Conservation (phyloP, 805 yeast species). For the Wickerhamomyces rabaulensis region DNA sequence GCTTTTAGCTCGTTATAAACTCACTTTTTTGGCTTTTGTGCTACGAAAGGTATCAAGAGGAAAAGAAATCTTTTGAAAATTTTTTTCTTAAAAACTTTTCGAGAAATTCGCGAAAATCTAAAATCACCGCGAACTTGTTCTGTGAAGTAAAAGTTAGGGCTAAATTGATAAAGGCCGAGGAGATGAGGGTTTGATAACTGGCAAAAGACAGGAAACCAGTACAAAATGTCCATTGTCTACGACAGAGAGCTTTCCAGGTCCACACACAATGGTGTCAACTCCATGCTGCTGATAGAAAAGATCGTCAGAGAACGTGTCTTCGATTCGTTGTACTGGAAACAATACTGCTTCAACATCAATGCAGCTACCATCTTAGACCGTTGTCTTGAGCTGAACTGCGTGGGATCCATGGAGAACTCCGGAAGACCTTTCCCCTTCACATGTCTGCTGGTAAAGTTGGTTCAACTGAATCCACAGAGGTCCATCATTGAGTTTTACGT, state of each 20-base stretch:
- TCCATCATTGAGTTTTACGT: constrained; percentile 53
- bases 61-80: background rate
- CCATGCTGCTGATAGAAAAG: constrained; percentile 50
- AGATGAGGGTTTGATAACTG: too few relatives aligned
- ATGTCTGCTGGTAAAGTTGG: constrained; percentile 69
- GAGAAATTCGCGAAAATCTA: background rate
- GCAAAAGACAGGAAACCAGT: constrained; percentile 7
- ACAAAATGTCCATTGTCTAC: background rate
- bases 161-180: too few relatives aligned
- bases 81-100: background rate
- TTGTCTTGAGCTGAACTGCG: constrained; percentile 35
- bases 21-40: background rate
- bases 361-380: constrained; percentile 46
- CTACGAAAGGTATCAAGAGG: background rate
- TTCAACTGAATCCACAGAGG: constrained; percentile 66
- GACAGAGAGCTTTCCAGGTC: constrained; percentile 17
- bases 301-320: constrained; percentile 51
- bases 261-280: constrained; percentile 38
- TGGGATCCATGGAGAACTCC: constrained; percentile 55
- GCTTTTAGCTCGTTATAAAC: background rate
- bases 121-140: background rate
- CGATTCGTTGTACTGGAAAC: constrained; percentile 55
- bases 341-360: constrained; percentile 45
- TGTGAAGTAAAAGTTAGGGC: background rate
- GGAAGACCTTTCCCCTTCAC: constrained; percentile 67